Base-by-base conservation (phyloP, 2,329 filamentous ascomycete genomes). In the Dothistroma pini region DNA sequence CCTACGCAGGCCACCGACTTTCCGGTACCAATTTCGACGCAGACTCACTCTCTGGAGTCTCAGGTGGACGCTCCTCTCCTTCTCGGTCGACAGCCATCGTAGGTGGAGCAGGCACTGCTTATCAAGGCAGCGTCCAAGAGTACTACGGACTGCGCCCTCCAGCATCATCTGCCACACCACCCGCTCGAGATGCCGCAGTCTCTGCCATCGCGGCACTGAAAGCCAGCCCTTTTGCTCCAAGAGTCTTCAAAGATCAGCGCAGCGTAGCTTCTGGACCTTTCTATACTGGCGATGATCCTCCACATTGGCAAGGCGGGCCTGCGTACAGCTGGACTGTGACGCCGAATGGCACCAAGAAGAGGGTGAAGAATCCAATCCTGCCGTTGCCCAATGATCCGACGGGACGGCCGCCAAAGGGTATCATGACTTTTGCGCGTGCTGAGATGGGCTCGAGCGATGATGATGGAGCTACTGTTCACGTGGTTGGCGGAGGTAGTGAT, bases 171-270 rank as follows among this genome's bases (percentile, higher is more conserved):
- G 70, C 65, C 21, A 66, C 68, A n/a, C 70, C 67, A 38, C 61
- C 64, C 6, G 59, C 61, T 19, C 52, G 58, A 58, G 62, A 62
- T 32, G 62, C 63, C 19, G 63, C 65, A 4, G 58, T 63, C 2
- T 67, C 64, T 12, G 68, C 69, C 3, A 59, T 72, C 59, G 71
- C 69, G 12, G 69, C 70, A 3, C 64, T 73, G 56, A 70, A 72
- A 63, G 65, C 63, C 22, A 72, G 68, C 32, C 69, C 71, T 14
- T 72, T 70, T 47, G 71, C 97, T 67, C 95, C 95, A 1, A 86
- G 90, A 48, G 83, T 95, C 32, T 96, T 97, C 73, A 93, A 90
- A 1, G 95, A 97, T 67, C 84, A 89, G 9, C 96, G 97, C 74
- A 96, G 91, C 0, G 93, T 93, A 69, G 84, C 90, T 4, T 91